phyloP scores from a whole-genome alignment of 2,329 filamentous ascomycete species.

The Fusarium citri region DNA sequence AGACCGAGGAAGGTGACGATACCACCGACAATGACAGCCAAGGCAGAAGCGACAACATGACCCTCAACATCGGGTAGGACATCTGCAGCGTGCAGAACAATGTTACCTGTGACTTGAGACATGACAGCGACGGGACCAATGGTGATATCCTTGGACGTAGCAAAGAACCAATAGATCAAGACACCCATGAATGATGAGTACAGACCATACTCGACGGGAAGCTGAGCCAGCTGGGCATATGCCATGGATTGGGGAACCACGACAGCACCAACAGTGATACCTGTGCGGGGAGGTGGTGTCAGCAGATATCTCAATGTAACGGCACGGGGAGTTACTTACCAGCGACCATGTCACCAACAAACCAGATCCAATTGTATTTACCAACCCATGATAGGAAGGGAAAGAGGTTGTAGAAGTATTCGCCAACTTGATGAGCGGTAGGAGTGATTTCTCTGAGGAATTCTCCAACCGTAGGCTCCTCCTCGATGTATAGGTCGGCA shows the following conservation, averaged over 20 bases:
- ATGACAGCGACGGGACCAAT: constrained; percentile 74
- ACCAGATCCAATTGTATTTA: constrained; percentile 62
- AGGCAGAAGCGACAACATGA: constrained; percentile 59
- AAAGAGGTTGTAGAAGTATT: constrained; percentile 58
- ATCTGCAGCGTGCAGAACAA: constrained; percentile 56
- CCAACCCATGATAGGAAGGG: constrained; percentile 63
- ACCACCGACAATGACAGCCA: constrained; percentile 61
- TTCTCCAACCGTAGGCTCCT: constrained; percentile 57
- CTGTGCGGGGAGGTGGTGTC: constrained; percentile 42
- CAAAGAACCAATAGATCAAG: constrained; percentile 96
- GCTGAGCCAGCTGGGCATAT: constrained; percentile 61
- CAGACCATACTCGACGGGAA: constrained; percentile 62
- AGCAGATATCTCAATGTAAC: constrained; percentile 23
- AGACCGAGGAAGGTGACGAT: constrained; percentile 64
- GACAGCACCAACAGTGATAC: constrained; percentile 62
- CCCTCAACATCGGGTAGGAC: constrained; percentile 54
- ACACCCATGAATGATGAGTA: constrained; percentile 94
- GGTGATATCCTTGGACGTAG: constrained; percentile 91
- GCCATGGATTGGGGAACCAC: constrained; percentile 68
- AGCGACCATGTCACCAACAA: constrained; percentile 60
- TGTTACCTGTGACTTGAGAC: constrained; percentile 64
- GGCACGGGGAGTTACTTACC: constrained; percentile 47
- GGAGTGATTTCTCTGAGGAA: constrained; percentile 55
- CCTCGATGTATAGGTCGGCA: constrained; percentile 54
- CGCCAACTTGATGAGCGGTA: constrained; percentile 44